Evolutionary conservation across 2,329 filamentous ascomycete species (phyloP).

Genomic region (Endoconidiophora polonica): DNA sequence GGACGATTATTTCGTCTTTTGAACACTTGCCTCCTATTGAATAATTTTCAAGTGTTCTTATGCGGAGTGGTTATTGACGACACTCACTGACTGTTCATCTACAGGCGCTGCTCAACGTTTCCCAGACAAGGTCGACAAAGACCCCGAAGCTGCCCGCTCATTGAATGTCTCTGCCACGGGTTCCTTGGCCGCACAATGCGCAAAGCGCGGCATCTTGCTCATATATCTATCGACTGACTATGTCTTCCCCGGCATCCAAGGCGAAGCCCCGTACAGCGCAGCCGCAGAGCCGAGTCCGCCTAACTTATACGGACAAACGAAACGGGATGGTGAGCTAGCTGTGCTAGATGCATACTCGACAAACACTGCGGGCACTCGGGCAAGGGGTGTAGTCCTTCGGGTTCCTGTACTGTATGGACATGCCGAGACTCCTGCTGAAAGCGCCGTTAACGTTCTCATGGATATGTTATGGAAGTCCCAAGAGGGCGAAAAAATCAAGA

Average conservation of each 20-base stretch:
- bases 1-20: not conserved
- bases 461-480: conserved; percentile 61
- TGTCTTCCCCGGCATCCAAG: conserved; percentile 54
- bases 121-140: conserved; percentile 67
- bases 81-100: not conserved
- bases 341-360: conserved; percentile 43
- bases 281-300: conserved; percentile 49
- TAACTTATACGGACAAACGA: conserved; percentile 55
- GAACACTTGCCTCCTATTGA: not conserved
- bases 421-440: conserved; percentile 54
- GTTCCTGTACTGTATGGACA: conserved; percentile 75
- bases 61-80: not conserved
- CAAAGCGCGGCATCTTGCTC: conserved; percentile 41
- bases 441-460: conserved; percentile 68
- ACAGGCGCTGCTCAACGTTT: conserved; percentile 73
- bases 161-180: conserved; percentile 61
- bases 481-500: conserved; percentile 45
- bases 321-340: conserved; percentile 43
- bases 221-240: conserved; percentile 76
- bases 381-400: conserved; percentile 52
- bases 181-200: conserved; percentile 48
- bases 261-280: conserved; percentile 69
- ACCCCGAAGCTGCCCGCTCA: conserved; percentile 56
- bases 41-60: not conserved
- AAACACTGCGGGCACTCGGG: conserved; percentile 27